phyloP scores from a whole-genome alignment of 2,329 filamentous ascomycete genomes.

The Orbilia oligospora region DNA sequence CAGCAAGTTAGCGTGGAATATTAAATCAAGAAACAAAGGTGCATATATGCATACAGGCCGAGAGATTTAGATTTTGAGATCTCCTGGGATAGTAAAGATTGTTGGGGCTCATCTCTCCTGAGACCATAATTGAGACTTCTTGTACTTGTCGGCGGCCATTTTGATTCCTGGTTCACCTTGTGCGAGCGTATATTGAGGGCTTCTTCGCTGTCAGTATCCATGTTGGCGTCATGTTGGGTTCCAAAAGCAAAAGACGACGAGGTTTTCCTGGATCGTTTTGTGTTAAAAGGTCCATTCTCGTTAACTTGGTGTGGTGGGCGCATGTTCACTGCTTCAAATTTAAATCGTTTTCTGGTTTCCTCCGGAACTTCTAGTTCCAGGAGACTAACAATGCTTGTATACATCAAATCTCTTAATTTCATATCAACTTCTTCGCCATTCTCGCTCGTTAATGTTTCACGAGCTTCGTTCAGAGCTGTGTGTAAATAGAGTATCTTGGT shows the following conservation, averaged over 20 bases:
- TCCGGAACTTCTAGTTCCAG: background rate
- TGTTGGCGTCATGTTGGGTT: background rate
- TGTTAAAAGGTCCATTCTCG: background rate
- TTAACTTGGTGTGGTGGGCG: background rate
- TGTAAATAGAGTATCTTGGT: background rate
- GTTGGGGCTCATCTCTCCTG: background rate
- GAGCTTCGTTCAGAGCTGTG: background rate
- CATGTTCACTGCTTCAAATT: background rate
- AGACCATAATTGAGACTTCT: background rate
- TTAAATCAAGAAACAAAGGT: background rate
- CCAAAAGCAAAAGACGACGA: background rate
- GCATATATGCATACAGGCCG: background rate
- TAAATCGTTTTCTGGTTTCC: constrained; percentile 1
- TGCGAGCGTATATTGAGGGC: background rate
- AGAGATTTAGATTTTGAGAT: background rate
- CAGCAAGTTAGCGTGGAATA: background rate
- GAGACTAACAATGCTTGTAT: constrained; percentile 3
- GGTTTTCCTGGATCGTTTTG: background rate
- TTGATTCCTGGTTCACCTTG: background rate
- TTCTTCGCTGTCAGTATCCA: background rate
- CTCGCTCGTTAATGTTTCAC: background rate
- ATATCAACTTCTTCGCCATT: background rate
- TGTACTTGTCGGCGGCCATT: background rate
- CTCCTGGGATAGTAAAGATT: background rate
- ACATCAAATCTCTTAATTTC: constrained; percentile 4